Evolutionary conservation across 352 stramenopile species (phyloP).

Genomic region (Lagenidium sp.): DNA sequence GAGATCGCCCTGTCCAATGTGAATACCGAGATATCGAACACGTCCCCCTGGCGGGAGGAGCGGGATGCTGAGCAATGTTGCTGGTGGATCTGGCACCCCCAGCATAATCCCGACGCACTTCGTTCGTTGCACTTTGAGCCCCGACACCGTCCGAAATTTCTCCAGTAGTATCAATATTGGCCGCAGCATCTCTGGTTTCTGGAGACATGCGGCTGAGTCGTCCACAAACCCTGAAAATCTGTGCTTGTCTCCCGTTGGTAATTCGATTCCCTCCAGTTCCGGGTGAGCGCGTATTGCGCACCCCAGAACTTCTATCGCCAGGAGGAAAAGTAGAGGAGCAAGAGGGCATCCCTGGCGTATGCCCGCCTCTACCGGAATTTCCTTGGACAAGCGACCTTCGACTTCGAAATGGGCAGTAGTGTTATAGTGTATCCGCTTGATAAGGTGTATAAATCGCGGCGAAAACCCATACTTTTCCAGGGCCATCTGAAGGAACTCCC

Average conservation of each 20-base stretch:
- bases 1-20: conserved; percentile 4
- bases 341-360: conserved; percentile 11
- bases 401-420: conserved; percentile 5
- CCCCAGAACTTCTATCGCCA: conserved; percentile 4
- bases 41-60: neutral
- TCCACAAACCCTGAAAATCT: conserved; percentile 15
- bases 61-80: neutral
- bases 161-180: neutral
- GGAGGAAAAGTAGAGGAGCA: conserved; percentile 6
- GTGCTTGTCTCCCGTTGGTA: neutral
- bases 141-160: conserved; percentile 3
- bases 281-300: neutral
- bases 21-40: conserved; percentile 5
- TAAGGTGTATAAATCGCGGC: neutral
- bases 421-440: neutral
- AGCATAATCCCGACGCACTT: conserved; percentile 9
- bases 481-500: neutral
- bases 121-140: conserved; percentile 6
- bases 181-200: neutral
- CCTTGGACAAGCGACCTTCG: conserved; percentile 1
- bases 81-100: neutral
- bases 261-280: neutral
- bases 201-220: conserved; percentile 10
- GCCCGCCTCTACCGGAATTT: neutral
- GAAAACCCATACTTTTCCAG: neutral